These are phyloP conservation scores for Cicer judaicum DNA, from an alignment of 306 rosid genomes.

Conservation along the genomic window DNA sequence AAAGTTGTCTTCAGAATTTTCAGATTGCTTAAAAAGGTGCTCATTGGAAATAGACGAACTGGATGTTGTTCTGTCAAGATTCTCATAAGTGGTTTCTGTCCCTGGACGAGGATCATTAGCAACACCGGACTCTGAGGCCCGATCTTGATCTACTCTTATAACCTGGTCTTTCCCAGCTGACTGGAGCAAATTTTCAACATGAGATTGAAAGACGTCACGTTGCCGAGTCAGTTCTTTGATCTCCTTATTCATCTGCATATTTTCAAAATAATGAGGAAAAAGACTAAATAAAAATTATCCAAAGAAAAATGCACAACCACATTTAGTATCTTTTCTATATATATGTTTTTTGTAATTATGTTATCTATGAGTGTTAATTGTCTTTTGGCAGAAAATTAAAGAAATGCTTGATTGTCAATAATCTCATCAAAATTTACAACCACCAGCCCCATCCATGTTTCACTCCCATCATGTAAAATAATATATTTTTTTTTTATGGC, in stretches of 20 bases:
- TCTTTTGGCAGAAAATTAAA: conserved; percentile 22
- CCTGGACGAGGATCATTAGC: conserved; percentile 32
- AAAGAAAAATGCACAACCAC: conserved; percentile 14
- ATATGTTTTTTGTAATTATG: neutral
- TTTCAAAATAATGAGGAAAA: conserved; percentile 30
- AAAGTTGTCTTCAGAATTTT: conserved; percentile 54
- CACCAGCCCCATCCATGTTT: conserved; percentile 13
- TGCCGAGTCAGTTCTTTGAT: conserved; percentile 74
- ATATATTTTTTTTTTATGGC: neutral
- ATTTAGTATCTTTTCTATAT: neutral
- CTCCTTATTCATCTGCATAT: conserved; percentile 74
- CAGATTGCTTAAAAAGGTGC: conserved; percentile 46
- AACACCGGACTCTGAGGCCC: conserved; percentile 43
- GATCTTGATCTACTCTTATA: conserved; percentile 43
- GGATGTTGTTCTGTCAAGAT: conserved; percentile 38
- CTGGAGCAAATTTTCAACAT: conserved; percentile 57
- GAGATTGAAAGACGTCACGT: conserved; percentile 77
- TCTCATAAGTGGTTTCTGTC: conserved; percentile 32
- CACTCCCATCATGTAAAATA: neutral
- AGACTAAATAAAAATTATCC: conserved; percentile 24
- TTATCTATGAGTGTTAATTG: conserved; percentile 16
- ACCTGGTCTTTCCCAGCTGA: conserved; percentile 51
- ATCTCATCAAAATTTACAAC: conserved; percentile 19
- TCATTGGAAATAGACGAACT: conserved; percentile 39
- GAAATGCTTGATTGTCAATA: neutral